Percentiles rank a stretch among this genome's conserved stretches.
Conservation (phyloP, 129 eudicot genomes). For the Artemisia annua region DNA sequence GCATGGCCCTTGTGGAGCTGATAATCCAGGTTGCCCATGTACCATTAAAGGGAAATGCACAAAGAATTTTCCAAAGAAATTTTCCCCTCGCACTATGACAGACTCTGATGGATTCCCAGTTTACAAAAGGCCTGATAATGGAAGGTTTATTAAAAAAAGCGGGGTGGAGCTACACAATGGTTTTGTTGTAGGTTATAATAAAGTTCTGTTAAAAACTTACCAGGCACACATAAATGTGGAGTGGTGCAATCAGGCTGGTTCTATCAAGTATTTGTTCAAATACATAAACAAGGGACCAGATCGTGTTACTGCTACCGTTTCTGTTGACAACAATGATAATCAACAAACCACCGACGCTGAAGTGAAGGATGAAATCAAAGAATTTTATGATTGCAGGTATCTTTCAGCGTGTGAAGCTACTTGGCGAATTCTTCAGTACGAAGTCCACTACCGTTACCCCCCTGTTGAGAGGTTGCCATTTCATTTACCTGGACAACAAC, state of each 20-base stretch:
- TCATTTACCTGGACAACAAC: background rate
- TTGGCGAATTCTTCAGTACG: background rate
- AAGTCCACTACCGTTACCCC: background rate
- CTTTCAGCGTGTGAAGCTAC: background rate
- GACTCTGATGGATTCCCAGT: no score
- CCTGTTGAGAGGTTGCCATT: conserved; percentile 3
- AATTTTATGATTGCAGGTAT: background rate
- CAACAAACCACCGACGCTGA: background rate
- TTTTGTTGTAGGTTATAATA: conserved; percentile 18
- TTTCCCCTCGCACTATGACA: no score
- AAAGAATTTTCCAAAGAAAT: no score
- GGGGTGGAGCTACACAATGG: background rate
- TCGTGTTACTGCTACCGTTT: background rate
- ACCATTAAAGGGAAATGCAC: no score
- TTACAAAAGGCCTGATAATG: no score
- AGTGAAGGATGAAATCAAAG: background rate
- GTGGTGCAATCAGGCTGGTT: conserved; percentile 2
- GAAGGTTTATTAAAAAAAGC: background rate
- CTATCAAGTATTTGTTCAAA: conserved; percentile 3
- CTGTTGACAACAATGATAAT: background rate
- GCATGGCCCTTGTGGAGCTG: no score
- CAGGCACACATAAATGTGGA: conserved; percentile 14
- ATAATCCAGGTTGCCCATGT: no score
- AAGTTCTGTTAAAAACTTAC: background rate
- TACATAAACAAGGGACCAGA: background rate